Evolutionary conservation across 2,329 filamentous ascomycete species (phyloP).

Genomic region (Tolypocladium capitatum): DNA sequence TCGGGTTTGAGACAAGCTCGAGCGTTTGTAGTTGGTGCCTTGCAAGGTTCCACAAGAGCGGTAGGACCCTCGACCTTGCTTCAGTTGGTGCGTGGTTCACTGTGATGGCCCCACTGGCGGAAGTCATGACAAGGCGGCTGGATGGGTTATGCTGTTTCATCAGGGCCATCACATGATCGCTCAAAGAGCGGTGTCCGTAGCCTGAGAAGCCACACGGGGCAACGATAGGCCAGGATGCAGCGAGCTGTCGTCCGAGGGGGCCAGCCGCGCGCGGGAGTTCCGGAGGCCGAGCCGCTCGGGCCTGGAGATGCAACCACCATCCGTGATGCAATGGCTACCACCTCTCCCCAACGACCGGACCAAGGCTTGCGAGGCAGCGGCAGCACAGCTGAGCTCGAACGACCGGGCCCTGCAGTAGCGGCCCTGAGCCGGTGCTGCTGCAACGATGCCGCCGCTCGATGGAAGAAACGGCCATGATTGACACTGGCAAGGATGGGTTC

Average conservation of each 20-base stretch:
- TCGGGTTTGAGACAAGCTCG: background rate
- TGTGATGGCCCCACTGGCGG: background rate
- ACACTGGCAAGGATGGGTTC: background rate
- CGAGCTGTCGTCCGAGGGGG: background rate
- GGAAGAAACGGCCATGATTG: background rate
- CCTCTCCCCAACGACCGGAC: background rate
- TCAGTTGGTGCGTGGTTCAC: background rate
- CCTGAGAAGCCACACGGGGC: background rate
- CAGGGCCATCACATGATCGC: background rate
- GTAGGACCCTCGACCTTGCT: background rate
- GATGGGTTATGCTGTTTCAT: background rate
- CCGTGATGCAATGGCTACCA: too few relatives aligned
- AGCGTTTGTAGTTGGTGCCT: background rate
- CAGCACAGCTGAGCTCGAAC: background rate
- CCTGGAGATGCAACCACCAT: background rate
- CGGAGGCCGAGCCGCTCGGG: constrained; percentile 1
- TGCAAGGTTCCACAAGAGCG: background rate
- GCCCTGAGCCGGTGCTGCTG: background rate
- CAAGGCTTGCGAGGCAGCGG: background rate
- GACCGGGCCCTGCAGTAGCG: background rate
- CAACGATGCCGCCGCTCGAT: background rate
- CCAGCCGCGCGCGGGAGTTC: background rate
- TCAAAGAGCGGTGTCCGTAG: background rate
- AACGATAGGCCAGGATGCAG: background rate
- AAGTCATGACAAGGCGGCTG: background rate